These are phyloP conservation scores for Tillandsia leiboldiana DNA, from an alignment of 176 grass and related monocot genomes.

Conservation along the genomic window DNA sequence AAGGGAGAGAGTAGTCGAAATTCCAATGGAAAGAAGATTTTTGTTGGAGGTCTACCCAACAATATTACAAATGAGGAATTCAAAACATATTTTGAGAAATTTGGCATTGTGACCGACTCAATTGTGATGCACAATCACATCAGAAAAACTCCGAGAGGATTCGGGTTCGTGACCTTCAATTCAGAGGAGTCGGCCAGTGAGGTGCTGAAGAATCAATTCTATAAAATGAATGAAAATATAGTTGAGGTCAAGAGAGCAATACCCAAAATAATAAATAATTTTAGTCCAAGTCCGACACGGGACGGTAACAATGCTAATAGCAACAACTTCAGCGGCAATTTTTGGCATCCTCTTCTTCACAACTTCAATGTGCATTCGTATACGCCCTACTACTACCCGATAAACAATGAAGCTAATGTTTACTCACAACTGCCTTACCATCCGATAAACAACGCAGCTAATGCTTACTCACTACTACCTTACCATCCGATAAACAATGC, in stretches of 20 bases:
- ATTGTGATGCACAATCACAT: slow-evolving; percentile 28
- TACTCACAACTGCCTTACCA: no score
- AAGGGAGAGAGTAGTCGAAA: not conserved
- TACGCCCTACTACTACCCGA: no score
- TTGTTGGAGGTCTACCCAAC: slow-evolving; percentile 46
- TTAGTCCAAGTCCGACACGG: no score
- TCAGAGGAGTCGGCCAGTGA: slow-evolving; percentile 23
- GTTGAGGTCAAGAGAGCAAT: slow-evolving; percentile 35
- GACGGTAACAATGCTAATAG: no score
- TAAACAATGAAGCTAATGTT: no score
- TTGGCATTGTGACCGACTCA: slow-evolving; percentile 41
- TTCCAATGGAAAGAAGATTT: slow-evolving; percentile 44
- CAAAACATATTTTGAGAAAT: slow-evolving; percentile 44
- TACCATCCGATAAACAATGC: no score
- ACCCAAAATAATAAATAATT: slow-evolving; percentile 12
- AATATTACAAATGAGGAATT: slow-evolving; percentile 31
- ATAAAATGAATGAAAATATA: slow-evolving; percentile 38
- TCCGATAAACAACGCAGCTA: no score
- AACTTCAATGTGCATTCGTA: no score
- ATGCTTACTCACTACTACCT: no score
- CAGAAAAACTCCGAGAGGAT: slow-evolving; percentile 31
- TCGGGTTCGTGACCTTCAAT: slow-evolving; percentile 67
- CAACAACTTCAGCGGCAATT: no score
- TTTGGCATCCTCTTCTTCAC: no score
- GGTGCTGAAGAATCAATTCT: slow-evolving; percentile 33